Conservation (phyloP, 2,329 filamentous ascomycete genomes). For the Aureobasidium sp. region DNA sequence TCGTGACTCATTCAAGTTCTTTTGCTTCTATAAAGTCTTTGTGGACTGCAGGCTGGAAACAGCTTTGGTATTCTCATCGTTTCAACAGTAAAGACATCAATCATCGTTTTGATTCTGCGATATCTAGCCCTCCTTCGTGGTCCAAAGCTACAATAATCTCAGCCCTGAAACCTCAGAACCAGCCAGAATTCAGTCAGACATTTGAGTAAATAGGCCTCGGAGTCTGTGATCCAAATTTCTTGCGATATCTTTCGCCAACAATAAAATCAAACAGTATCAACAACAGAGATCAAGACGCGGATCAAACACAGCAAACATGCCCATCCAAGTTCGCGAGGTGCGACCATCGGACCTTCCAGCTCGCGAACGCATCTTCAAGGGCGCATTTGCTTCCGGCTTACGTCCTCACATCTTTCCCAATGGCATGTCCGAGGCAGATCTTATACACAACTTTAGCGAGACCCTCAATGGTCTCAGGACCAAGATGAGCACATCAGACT, state of each 20-base stretch:
- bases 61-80: background rate
- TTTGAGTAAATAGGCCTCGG: background rate
- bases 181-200: background rate
- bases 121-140: background rate
- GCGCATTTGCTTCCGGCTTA: constrained; percentile 26
- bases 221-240: background rate
- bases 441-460: constrained; percentile 13
- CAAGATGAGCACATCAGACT: background rate
- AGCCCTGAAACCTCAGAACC: background rate
- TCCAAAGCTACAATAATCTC: no score
- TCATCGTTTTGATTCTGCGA: background rate
- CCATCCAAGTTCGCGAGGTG: constrained; percentile 24
- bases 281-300: background rate
- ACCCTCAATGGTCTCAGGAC: constrained; percentile 8
- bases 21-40: background rate
- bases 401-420: constrained; percentile 26
- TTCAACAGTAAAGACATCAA: background rate
- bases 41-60: background rate
- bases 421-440: constrained; percentile 20
- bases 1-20: background rate
- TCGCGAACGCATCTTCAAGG: constrained; percentile 20
- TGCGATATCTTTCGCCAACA: no score
- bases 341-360: constrained; percentile 21
- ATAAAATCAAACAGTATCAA: background rate
- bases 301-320: constrained; percentile 19